Percentiles rank a stretch among this genome's conserved stretches.
Evolutionary conservation across 176 grass and related monocot species (phyloP).

Genomic region (Aechmea fasciata): DNA sequence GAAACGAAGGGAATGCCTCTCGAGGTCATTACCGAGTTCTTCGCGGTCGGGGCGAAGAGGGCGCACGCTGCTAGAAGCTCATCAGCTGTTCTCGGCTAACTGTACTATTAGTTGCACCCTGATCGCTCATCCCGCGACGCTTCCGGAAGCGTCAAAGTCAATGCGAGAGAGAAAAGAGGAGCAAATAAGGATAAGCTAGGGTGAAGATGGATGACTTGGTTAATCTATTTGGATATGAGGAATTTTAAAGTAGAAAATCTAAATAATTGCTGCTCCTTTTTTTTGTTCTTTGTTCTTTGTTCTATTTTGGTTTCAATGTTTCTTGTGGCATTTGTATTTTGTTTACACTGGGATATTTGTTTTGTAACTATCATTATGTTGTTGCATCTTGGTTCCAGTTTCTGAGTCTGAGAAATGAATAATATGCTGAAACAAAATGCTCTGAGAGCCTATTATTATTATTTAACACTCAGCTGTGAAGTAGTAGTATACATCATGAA

Average conservation of each 20-base stretch:
- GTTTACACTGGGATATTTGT: background rate
- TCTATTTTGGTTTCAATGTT: background rate
- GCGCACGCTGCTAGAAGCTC: slow-evolving; percentile 21
- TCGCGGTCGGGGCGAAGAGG: slow-evolving; percentile 49
- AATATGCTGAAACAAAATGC: no score
- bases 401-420: no score
- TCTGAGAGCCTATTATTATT: no score
- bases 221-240: background rate
- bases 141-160: background rate
- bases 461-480: no score
- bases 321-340: background rate
- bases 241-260: background rate
- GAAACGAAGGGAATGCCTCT: slow-evolving; percentile 94
- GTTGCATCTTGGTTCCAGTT: background rate
- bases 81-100: background rate
- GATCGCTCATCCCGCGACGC: background rate
- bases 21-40: slow-evolving; percentile 85
- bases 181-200: background rate
- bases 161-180: background rate
- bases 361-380: background rate
- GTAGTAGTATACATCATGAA: no score
- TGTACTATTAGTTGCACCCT: background rate
- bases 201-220: background rate
- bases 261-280: background rate
- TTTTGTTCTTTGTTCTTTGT: background rate